These are phyloP conservation scores for Candida glucosophila DNA, from an alignment of 1,139 yeast species.

Conservation along the genomic window DNA sequence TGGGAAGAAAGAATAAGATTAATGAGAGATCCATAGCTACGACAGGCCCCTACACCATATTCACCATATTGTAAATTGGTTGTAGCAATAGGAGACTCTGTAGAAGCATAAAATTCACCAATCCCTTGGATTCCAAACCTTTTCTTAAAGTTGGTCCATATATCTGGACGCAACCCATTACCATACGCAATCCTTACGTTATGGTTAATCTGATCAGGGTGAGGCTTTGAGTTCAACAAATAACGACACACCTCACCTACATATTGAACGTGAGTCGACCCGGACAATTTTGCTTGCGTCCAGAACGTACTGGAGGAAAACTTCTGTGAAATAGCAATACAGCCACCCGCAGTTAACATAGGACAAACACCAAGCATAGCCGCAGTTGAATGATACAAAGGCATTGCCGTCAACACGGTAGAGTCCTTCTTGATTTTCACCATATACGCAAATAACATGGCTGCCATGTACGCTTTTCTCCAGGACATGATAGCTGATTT, in stretches of 20 bases:
- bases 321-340: slow-evolving; percentile 71
- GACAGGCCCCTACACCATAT: slow-evolving; percentile 82
- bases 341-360: slow-evolving; percentile 54
- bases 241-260: slow-evolving; percentile 96
- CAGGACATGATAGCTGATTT: slow-evolving; percentile 93
- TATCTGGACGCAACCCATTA: slow-evolving; percentile 87
- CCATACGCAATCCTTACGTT: slow-evolving; percentile 72
- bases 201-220: slow-evolving; percentile 63
- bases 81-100: slow-evolving; percentile 90
- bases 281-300: slow-evolving; percentile 72
- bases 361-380: slow-evolving; percentile 81
- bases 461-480: slow-evolving; percentile 72
- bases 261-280: slow-evolving; percentile 80
- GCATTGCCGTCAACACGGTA: slow-evolving; percentile 85
- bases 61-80: slow-evolving; percentile 74
- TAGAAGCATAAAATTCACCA: slow-evolving; percentile 92
- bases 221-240: slow-evolving; percentile 56
- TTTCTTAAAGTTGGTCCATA: slow-evolving; percentile 74
- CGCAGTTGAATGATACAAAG: slow-evolving; percentile 91
- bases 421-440: slow-evolving; percentile 50
- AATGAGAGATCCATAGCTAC: slow-evolving; percentile 68
- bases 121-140: slow-evolving; percentile 68
- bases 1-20: slow-evolving; percentile 45
- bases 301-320: slow-evolving; percentile 83
- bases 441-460: slow-evolving; percentile 61